A percentile compares a stretch with the other conserved stretches of the same genome.
These are phyloP conservation scores for Cutaneotrichosporon cyanovorans DNA, from an alignment of 1,284 basidiomycete genomes.

Conservation along the genomic window DNA sequence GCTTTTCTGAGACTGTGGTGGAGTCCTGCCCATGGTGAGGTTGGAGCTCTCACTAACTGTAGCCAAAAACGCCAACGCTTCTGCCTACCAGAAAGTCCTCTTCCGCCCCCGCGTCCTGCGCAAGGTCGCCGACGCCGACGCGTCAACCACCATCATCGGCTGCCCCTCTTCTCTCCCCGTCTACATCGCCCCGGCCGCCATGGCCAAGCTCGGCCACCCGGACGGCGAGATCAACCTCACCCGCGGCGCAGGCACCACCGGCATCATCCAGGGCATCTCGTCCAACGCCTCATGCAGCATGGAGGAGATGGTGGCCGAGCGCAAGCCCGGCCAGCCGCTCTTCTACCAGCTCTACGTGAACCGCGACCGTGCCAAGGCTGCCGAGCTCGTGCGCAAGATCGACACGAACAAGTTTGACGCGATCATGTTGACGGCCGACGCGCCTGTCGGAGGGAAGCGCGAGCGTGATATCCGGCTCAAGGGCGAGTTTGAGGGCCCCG, in stretches of 20 bases:
- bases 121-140: conserved; percentile 60
- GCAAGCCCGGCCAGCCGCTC: conserved; percentile 44
- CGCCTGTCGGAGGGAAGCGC: conserved; percentile 73
- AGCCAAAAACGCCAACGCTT: conserved; percentile 56
- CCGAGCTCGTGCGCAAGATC: conserved; percentile 57
- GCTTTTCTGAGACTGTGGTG: too few relatives aligned
- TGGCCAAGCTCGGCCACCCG: conserved; percentile 86
- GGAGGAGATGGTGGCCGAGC: conserved; percentile 50
- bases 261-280: conserved; percentile 68
- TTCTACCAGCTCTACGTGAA: conserved; percentile 52
- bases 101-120: conserved; percentile 74
- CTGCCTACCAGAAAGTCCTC: conserved; percentile 69
- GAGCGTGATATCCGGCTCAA: conserved; percentile 60
- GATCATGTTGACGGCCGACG: conserved; percentile 86
- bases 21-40: background rate
- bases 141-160: conserved; percentile 69
- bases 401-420: conserved; percentile 59
- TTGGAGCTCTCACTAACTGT: background rate
- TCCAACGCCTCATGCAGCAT: conserved; percentile 48
- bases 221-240: conserved; percentile 82
- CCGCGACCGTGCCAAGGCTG: conserved; percentile 49
- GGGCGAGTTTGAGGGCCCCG: conserved; percentile 41
- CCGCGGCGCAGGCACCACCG: conserved; percentile 59
- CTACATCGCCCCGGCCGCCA: conserved; percentile 77
- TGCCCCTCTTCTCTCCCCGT: conserved; percentile 66